Percentiles rank a stretch among this genome's conserved stretches.
Conservation (phyloP, 495 filamentous ascomycete species). For the Penicillium tannophilum region DNA sequence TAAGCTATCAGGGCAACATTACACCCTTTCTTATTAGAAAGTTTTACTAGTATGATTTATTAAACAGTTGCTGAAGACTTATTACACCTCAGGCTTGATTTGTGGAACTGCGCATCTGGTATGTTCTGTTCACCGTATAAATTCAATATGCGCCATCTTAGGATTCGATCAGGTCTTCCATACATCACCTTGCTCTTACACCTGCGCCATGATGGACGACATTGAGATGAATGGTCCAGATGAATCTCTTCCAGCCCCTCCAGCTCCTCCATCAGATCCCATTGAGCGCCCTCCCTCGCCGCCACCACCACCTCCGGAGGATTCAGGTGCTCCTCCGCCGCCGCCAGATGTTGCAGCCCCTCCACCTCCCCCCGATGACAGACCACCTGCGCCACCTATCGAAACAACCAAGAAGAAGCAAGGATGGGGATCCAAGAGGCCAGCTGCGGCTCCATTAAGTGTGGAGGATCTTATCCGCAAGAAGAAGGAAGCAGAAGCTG, state of each 20-base stretch:
- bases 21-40: too few species aligned
- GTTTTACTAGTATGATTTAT: too few species aligned
- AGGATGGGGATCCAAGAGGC: constrained; percentile 52
- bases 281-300: constrained; percentile 43
- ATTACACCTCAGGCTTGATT: background rate
- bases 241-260: constrained; percentile 12
- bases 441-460: constrained; percentile 58
- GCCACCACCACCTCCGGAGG: constrained; percentile 60
- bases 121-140: constrained; percentile 27
- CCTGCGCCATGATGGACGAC: constrained; percentile 26
- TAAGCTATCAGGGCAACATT: background rate
- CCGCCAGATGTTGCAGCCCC: constrained; percentile 49
- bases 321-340: constrained; percentile 45
- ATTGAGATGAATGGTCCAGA: constrained; percentile 31
- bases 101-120: constrained; percentile 18
- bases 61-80: background rate
- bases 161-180: constrained; percentile 5
- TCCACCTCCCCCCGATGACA: constrained; percentile 53
- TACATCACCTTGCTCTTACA: constrained; percentile 6
- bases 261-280: constrained; percentile 15
- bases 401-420: constrained; percentile 55
- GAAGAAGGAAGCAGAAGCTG: constrained; percentile 78
- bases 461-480: constrained; percentile 77
- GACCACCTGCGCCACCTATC: constrained; percentile 38
- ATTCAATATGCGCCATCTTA: constrained; percentile 30